Evolutionary conservation across 805 yeast genomes (phyloP).

Genomic region (Metschnikowia drakensbergensis): DNA sequence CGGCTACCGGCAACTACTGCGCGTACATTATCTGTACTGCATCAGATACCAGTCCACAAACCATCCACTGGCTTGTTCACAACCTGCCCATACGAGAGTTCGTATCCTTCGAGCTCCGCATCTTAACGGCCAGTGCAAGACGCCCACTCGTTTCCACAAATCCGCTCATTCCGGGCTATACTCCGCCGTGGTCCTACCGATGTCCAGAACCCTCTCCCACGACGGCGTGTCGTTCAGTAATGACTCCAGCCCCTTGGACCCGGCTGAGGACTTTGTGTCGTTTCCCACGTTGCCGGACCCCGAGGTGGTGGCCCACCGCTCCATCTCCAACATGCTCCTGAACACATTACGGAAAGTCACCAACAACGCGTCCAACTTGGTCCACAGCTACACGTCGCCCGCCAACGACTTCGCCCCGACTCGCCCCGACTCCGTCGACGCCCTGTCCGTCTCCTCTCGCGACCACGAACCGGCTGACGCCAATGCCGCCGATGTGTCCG

Average conservation of each 20-base stretch:
- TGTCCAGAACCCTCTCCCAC: constrained; percentile 2
- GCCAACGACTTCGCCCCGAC: background rate
- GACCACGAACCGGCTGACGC: background rate
- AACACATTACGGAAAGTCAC: constrained; percentile 41
- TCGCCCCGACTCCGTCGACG: constrained; percentile 7
- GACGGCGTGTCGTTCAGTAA: constrained; percentile 5
- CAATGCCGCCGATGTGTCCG: background rate
- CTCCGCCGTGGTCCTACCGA: background rate
- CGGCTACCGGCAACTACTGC: background rate
- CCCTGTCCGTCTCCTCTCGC: constrained; percentile 7
- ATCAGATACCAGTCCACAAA: background rate
- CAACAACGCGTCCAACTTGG: constrained; percentile 38
- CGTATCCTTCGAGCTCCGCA: too few species aligned
- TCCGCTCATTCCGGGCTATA: background rate
- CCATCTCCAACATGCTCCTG: constrained; percentile 33
- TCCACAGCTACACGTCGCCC: constrained; percentile 19
- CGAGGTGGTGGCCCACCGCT: constrained; percentile 29
- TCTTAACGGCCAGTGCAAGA: too few species aligned
- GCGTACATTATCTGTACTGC: background rate
- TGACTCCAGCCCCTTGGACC: background rate
- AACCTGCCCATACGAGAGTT: background rate
- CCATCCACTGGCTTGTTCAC: constrained; percentile 1
- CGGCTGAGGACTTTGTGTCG: constrained; percentile 33
- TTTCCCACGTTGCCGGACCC: constrained; percentile 45
- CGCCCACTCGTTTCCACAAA: too few species aligned